Evolutionary conservation across 163 green algal genomes (phyloP).

Genomic region (Scenedesmus sp.): DNA sequence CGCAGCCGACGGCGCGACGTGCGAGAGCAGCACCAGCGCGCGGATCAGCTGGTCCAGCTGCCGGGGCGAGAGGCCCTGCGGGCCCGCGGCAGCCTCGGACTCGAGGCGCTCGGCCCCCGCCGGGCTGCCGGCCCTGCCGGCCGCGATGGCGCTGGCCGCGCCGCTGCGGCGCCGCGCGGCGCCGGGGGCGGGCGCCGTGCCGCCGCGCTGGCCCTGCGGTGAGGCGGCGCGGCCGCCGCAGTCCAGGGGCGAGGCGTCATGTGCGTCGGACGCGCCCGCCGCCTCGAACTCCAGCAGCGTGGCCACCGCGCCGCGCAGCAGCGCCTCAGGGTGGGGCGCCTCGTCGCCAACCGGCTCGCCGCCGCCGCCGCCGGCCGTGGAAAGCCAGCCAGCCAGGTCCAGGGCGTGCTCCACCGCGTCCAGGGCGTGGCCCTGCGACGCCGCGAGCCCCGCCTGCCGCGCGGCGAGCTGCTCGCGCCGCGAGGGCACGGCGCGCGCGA

Average conservation of each 20-base stretch:
- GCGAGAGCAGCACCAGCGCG: background rate
- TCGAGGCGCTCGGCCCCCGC: too few species aligned
- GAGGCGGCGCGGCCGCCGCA: background rate
- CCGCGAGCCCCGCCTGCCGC: constrained; percentile 30
- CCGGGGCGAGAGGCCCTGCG: background rate
- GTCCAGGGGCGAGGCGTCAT: background rate
- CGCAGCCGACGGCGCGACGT: constrained; percentile 4
- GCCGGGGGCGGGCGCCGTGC: too few species aligned
- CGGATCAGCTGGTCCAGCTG: constrained; percentile 29
- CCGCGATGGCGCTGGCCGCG: too few species aligned
- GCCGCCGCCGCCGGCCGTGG: background rate
- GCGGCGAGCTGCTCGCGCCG: constrained; percentile 53
- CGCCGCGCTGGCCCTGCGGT: too few species aligned
- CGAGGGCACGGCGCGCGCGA: constrained; percentile 42
- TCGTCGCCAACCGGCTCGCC: too few species aligned
- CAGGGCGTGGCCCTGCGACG: background rate
- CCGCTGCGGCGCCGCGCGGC: too few species aligned
- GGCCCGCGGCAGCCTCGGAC: too few species aligned
- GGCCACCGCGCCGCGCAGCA: constrained; percentile 1
- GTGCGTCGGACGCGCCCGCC: too few species aligned
- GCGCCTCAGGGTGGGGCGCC: background rate
- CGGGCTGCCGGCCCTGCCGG: too few species aligned
- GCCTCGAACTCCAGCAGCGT: background rate
- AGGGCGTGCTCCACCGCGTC: constrained; percentile 28
- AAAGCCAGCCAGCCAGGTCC: constrained; percentile 32